Conservation (phyloP, 2,329 filamentous ascomycete genomes). For the Monosporascus cannonballus region DNA sequence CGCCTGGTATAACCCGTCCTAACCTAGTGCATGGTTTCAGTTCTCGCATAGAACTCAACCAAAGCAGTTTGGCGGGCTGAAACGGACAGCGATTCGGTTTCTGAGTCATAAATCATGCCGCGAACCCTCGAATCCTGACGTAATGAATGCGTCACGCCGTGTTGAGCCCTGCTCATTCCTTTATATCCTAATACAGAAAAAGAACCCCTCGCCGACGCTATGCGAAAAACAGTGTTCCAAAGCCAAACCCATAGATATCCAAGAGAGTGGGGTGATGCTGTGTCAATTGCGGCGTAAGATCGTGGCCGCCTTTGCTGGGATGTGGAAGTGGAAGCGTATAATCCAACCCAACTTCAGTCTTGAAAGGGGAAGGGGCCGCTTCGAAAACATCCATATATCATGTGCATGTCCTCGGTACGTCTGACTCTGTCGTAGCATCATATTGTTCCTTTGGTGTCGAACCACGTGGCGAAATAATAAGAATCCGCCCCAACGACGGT, state of each 20-base stretch:
- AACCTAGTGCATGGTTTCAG: slow-evolving; percentile 9
- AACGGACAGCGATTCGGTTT: not conserved
- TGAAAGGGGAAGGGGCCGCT: slow-evolving; percentile 3
- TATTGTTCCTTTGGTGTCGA: slow-evolving; percentile 9
- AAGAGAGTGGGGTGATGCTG: not conserved
- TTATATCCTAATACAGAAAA: not conserved
- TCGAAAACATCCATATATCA: slow-evolving; percentile 7
- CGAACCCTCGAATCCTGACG: not conserved
- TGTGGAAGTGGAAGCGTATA: slow-evolving; percentile 2
- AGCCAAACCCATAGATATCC: not conserved
- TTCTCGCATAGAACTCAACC: slow-evolving; percentile 1
- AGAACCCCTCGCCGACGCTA: slow-evolving; percentile 1
- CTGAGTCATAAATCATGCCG: not conserved
- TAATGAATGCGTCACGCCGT: not conserved
- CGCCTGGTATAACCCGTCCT: slow-evolving; percentile 15
- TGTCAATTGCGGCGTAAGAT: slow-evolving; percentile 1
- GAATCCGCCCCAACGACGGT: slow-evolving; percentile 2
- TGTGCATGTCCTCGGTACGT: slow-evolving; percentile 21
- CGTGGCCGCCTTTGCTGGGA: slow-evolving; percentile 5
- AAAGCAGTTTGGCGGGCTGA: not conserved
- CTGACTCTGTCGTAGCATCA: slow-evolving; percentile 15
- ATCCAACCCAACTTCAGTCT: not conserved
- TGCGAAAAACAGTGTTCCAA: not conserved
- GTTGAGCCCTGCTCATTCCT: not conserved
- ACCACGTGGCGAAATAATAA: slow-evolving; percentile 6